Base-by-base conservation (phyloP, 192 early-diverging fungal species). In the Entrophospora sp. region DNA sequence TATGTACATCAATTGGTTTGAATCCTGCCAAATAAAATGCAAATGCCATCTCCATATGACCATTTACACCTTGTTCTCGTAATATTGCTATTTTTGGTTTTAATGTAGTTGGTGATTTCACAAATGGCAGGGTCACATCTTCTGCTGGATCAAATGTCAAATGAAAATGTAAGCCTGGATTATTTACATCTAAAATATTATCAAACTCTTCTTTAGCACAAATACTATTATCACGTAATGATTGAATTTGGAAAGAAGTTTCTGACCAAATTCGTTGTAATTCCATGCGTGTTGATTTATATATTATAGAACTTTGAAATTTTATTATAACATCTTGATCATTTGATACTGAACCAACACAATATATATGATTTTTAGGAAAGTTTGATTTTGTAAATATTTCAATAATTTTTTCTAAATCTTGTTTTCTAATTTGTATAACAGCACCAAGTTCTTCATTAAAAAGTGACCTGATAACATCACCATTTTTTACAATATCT, bases 381-480 rank as follows among this genome's bases (percentile, higher is more conserved):
- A 92, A 79, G 35, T 85, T 84, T 18, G 75, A 66, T 5, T 71
- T 63, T 0, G 53, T 72, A 46, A 90, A 77, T 9, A 85, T 71
- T 0, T 66, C 36, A 38, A 75, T 77, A 40, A 93, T 59, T 34
- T 64, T 37, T 12, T 81, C 81, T 5, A 90, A 69, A 48, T 88
- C 77, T 1, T 67, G 42, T 34, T 77, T 71, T 31, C 82, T 78
- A 10, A 96, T 85, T 74, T 99, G 95, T 38, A 99, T 75, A 12
- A 97, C 95, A n/a, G 85, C 93, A 71, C 97, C 97, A 14, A 99
- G 82, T 74, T 99, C 97, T 72, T 99, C 97, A 71, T 91, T 94
- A 76, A 97, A 98, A 53, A 99, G 72, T n/a, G 83, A 75, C 24
- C 75, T 73, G 24, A 85, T 61, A 32, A 69, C 65, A 67, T 84